Evolutionary conservation across 2,329 filamentous ascomycete species (phyloP).

Genomic region (Fusarium sp.): DNA sequence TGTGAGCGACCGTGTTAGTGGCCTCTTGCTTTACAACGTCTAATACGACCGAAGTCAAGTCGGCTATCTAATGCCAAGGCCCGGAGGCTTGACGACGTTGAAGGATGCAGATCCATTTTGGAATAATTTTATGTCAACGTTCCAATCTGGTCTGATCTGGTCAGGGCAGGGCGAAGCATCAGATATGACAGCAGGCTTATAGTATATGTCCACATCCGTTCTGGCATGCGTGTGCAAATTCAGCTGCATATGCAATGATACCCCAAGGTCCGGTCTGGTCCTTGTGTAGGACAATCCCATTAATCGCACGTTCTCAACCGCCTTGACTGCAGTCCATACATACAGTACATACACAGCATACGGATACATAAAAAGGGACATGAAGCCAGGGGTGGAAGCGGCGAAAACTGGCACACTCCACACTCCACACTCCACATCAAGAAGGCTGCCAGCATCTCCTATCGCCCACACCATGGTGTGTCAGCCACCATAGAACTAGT

Average conservation of each 20-base stretch:
- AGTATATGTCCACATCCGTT: conserved; percentile 33
- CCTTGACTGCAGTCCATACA: conserved; percentile 35
- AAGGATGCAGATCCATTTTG: conserved; percentile 31
- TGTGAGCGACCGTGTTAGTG: conserved; percentile 34
- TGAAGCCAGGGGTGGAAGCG: conserved; percentile 32
- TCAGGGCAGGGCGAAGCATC: conserved; percentile 9
- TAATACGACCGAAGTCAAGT: conserved; percentile 19
- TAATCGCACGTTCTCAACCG: conserved; percentile 47
- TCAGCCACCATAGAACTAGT: conserved; percentile 31
- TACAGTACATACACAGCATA: conserved; percentile 9
- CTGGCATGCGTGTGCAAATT: conserved; percentile 43
- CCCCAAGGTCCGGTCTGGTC: conserved; percentile 44
- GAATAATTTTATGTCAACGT: conserved; percentile 30
- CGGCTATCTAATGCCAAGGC: conserved; percentile 37
- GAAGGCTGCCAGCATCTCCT: conserved; percentile 21
- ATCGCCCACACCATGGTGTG: conserved; percentile 42
- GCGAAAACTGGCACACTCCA: conserved; percentile 35
- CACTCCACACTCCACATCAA: conserved; percentile 32
- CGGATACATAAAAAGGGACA: conserved; percentile 28
- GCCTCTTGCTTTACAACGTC: conserved; percentile 47
- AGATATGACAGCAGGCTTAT: conserved; percentile 19
- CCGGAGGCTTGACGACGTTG: conserved; percentile 36
- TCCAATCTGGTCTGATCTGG: conserved; percentile 11
- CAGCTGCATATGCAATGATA: conserved; percentile 47
- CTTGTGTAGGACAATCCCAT: conserved; percentile 45